Evolutionary conservation across 1,284 basidiomycete species (phyloP).

Genomic region (Cryptococcus wingfieldii): DNA sequence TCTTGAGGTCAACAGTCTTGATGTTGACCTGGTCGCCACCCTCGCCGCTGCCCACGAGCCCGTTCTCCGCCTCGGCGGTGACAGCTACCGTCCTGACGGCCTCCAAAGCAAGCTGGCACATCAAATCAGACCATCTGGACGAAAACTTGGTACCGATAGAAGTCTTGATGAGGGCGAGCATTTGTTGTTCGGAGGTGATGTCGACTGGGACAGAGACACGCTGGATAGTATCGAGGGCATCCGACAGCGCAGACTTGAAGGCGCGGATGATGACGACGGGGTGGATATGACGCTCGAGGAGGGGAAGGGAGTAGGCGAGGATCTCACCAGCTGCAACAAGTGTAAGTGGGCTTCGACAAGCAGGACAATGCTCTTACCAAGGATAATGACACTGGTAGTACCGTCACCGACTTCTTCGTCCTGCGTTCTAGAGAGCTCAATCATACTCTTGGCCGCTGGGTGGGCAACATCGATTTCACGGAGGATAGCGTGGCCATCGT

Average conservation of each 20-base stretch:
- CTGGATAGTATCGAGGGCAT: slow-evolving; percentile 72
- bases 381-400: slow-evolving; percentile 94
- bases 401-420: slow-evolving; percentile 99
- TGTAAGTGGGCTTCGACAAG: not conserved
- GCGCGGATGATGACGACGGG: slow-evolving; percentile 98
- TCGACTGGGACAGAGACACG: slow-evolving; percentile 87
- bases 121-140: slow-evolving; percentile 91
- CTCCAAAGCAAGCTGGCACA: slow-evolving; percentile 91
- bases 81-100: slow-evolving; percentile 78
- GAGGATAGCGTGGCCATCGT: slow-evolving; percentile 95
- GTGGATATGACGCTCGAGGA: slow-evolving; percentile 94
- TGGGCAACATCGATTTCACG: slow-evolving; percentile 98
- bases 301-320: slow-evolving; percentile 86
- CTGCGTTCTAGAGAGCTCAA: slow-evolving; percentile 90
- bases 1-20: slow-evolving; percentile 94
- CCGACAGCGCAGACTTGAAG: slow-evolving; percentile 90
- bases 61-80: slow-evolving; percentile 51
- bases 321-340: slow-evolving; percentile 80
- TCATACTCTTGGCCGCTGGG: slow-evolving; percentile 99
- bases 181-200: slow-evolving; percentile 77
- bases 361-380: slow-evolving; percentile 59
- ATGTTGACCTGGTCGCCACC: slow-evolving; percentile 48
- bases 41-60: slow-evolving; percentile 45
- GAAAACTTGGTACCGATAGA: slow-evolving; percentile 99
- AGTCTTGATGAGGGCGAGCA: slow-evolving; percentile 96